phyloP scores from a whole-genome alignment of 768 basidiomycete genomes.

The Leccinellum albellum region DNA sequence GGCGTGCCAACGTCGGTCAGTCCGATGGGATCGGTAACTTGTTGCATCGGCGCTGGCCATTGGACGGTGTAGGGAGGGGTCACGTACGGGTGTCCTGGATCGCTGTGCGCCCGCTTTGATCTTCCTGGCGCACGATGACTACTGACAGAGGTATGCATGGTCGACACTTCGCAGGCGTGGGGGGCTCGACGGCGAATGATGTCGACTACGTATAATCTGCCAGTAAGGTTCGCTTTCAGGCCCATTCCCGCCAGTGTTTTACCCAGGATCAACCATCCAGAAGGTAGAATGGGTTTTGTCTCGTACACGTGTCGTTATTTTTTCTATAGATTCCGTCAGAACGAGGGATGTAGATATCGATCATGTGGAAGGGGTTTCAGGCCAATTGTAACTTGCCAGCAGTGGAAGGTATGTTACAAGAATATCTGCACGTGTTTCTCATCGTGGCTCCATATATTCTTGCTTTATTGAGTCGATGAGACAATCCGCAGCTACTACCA shows the following conservation, averaged over 20 bases:
- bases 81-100: conserved; percentile 21
- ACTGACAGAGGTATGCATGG: conserved; percentile 14
- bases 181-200: background rate
- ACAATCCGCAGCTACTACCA: background rate
- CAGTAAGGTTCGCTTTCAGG: background rate
- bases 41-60: conserved; percentile 26
- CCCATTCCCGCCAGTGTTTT: background rate
- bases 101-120: conserved; percentile 18
- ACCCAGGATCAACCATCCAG: background rate
- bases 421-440: background rate
- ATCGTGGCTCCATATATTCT: background rate
- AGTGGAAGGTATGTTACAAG: background rate
- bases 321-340: background rate
- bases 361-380: background rate
- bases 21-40: conserved; percentile 15
- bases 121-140: conserved; percentile 8
- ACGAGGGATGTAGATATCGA: background rate
- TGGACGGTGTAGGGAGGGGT: conserved; percentile 22
- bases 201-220: background rate
- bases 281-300: background rate
- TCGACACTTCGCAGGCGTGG: background rate
- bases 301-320: conserved; percentile 5
- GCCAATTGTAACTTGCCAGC: background rate
- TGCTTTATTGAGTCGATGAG: background rate
- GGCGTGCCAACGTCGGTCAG: background rate